Evolutionary conservation across 1,284 basidiomycete species (phyloP).

Genomic region (Somion occarium): DNA sequence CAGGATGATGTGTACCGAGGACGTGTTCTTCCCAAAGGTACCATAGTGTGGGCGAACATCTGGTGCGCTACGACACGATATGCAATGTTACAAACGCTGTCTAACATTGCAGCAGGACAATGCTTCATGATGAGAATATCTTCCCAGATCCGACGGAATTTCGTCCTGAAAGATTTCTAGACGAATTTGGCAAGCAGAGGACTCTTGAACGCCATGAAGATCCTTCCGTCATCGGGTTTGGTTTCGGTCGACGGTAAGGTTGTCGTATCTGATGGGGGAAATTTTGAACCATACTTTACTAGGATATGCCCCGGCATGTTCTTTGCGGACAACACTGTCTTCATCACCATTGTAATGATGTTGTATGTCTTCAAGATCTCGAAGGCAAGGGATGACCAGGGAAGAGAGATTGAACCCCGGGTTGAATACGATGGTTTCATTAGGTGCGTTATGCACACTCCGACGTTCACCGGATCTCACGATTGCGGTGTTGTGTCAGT

Average conservation of each 20-base stretch:
- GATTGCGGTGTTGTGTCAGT: slow-evolving; percentile 9
- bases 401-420: slow-evolving; percentile 25
- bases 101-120: neutral
- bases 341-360: slow-evolving; percentile 26
- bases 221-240: slow-evolving; percentile 8
- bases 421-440: slow-evolving; percentile 27
- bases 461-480: neutral
- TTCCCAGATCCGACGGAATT: neutral
- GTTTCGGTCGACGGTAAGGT: slow-evolving; percentile 14
- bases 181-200: slow-evolving; percentile 11
- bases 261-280: neutral
- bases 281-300: neutral
- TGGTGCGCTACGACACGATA: slow-evolving; percentile 20
- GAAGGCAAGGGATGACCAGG: slow-evolving; percentile 17
- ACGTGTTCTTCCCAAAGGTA: slow-evolving; percentile 23
- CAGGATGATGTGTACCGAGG: slow-evolving; percentile 26
- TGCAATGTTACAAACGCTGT: neutral
- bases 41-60: slow-evolving; percentile 31
- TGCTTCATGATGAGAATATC: neutral
- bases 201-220: neutral
- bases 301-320: slow-evolving; percentile 30
- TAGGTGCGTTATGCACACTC: slow-evolving; percentile 12
- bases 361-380: slow-evolving; percentile 25
- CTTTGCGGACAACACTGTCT: slow-evolving; percentile 29
- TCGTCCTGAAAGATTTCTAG: neutral